These are phyloP conservation scores for Fraxinus paxiana DNA, from an alignment of 305 asterid species.

Conservation along the genomic window DNA sequence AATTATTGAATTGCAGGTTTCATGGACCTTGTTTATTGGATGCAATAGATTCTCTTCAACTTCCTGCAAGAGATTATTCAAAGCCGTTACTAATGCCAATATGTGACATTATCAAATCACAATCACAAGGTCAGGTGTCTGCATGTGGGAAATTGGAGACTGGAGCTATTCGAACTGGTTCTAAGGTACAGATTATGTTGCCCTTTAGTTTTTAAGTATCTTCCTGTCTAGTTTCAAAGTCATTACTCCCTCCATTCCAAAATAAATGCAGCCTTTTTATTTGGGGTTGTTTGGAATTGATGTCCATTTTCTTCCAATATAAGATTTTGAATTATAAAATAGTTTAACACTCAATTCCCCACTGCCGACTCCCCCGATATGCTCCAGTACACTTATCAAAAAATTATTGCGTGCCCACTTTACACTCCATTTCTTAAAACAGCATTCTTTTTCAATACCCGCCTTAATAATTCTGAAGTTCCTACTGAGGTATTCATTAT, in stretches of 20 bases:
- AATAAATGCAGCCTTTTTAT: constrained; percentile 10
- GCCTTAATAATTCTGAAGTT: neutral
- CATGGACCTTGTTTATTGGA: constrained; percentile 76
- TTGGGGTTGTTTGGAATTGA: constrained; percentile 18
- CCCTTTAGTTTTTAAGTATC: constrained; percentile 6
- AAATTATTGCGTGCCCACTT: neutral
- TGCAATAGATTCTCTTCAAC: constrained; percentile 82
- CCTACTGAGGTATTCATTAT: neutral
- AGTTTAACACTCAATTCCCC: neutral
- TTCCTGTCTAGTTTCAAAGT: constrained; percentile 8
- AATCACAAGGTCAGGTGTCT: constrained; percentile 73
- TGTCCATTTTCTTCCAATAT: neutral
- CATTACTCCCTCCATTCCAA: constrained; percentile 11
- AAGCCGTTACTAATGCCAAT: constrained; percentile 78
- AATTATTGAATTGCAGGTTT: constrained; percentile 50
- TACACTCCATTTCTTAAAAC: neutral
- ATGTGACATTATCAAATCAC: constrained; percentile 75
- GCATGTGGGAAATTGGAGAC: constrained; percentile 83
- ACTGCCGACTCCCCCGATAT: neutral
- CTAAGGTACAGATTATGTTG: constrained; percentile 51
- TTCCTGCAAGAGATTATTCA: constrained; percentile 74
- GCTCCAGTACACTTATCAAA: neutral
- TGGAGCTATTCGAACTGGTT: constrained; percentile 80
- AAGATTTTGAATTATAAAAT: neutral
- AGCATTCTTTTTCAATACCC: neutral